A percentile compares a stretch with the other conserved stretches of the same genome.
Evolutionary conservation across 129 eudicot species (phyloP).

Genomic region (Flaveria sonorensis): DNA sequence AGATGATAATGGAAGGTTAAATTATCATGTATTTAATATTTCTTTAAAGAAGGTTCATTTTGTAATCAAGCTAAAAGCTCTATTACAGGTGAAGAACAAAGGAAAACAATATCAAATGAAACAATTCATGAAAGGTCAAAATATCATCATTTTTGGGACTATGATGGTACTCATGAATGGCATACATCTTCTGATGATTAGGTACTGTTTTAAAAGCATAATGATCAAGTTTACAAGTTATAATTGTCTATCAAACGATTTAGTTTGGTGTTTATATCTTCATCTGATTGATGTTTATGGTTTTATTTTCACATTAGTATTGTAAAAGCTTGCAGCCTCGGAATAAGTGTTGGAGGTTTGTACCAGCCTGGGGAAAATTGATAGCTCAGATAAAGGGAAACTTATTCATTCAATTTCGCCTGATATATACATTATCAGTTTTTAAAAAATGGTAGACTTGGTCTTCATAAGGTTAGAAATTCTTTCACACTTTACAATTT

Average conservation of each 20-base stretch:
- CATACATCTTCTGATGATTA: conserved; percentile 55
- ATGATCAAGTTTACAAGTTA: neutral
- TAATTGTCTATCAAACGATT: neutral
- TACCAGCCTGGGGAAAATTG: conserved; percentile 51
- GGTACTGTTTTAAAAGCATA: conserved; percentile 37
- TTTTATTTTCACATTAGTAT: conserved; percentile 47
- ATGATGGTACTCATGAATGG: conserved; percentile 75
- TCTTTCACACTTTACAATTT: neutral
- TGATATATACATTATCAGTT: conserved; percentile 73
- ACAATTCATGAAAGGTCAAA: conserved; percentile 21
- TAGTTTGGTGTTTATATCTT: neutral
- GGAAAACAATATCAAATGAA: conserved; percentile 44
- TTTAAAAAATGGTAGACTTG: conserved; percentile 67
- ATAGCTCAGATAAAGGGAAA: conserved; percentile 25
- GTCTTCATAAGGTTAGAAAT: conserved; percentile 77
- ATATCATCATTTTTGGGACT: conserved; percentile 38
- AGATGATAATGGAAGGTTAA: conserved; percentile 16
- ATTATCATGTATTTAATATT: conserved; percentile 47
- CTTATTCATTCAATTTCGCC: conserved; percentile 60
- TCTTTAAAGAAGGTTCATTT: conserved; percentile 36
- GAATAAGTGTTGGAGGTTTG: conserved; percentile 65
- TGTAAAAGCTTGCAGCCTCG: conserved; percentile 58
- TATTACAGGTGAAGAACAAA: conserved; percentile 43
- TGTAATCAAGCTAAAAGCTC: conserved; percentile 43
- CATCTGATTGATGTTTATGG: neutral